Conservation (phyloP, 2,329 filamentous ascomycete genomes). For the Aspergillus chevalieri region DNA sequence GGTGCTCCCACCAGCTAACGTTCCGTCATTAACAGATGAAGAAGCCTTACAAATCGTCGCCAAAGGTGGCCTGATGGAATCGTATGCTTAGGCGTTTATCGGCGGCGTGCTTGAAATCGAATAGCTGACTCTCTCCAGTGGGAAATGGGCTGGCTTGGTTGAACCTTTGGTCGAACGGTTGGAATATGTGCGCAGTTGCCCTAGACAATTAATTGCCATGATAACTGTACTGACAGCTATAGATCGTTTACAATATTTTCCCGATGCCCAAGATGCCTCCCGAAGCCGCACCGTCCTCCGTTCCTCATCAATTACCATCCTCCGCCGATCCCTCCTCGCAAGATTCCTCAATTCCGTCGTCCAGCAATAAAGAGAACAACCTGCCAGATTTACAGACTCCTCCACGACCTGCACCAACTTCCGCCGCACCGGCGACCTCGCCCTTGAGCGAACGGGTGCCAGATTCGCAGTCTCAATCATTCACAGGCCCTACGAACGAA, state of each 20-base stretch:
- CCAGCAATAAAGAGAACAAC: conserved; percentile 36
- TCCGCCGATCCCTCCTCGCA: conserved; percentile 12
- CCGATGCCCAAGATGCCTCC: conserved; percentile 58
- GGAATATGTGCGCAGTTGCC: conserved; percentile 49
- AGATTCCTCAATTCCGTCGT: conserved; percentile 21
- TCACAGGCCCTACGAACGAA: conserved; percentile 40
- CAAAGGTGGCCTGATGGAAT: conserved; percentile 53
- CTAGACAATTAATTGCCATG: neutral
- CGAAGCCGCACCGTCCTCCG: conserved; percentile 23
- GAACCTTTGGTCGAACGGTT: conserved; percentile 61
- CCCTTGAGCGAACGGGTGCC: conserved; percentile 36
- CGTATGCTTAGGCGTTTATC: conserved; percentile 38
- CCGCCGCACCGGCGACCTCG: conserved; percentile 29
- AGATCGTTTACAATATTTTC: conserved; percentile 74
- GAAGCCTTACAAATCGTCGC: conserved; percentile 51
- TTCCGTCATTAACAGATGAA: conserved; percentile 35
- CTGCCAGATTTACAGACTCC: conserved; percentile 25
- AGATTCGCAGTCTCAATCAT: conserved; percentile 38
- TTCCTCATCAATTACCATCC: conserved; percentile 24
- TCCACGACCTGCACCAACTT: conserved; percentile 32
- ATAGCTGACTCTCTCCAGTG: conserved; percentile 42
- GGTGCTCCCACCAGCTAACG: neutral
- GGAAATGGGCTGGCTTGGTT: conserved; percentile 63
- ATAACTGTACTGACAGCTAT: conserved; percentile 5
- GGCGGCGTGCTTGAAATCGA: conserved; percentile 4